Base-by-base conservation (phyloP, 148 eudicot species). In the Camellia japonica region DNA sequence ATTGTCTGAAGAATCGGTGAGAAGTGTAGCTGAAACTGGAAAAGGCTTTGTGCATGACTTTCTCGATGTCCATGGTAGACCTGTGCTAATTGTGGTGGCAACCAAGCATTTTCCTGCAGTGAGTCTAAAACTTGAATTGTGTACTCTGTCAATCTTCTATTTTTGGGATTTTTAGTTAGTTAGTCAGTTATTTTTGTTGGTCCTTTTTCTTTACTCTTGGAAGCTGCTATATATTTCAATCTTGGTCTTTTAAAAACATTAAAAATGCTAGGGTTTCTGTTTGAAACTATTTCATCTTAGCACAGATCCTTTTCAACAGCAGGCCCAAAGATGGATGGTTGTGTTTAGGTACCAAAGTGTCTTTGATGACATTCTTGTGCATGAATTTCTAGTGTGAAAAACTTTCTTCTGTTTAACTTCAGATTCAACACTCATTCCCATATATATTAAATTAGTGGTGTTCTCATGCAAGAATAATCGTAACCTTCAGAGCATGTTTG, bases 91-190 rank as follows among this genome's bases (percentile, higher is more conserved):
- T 83, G 99, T 96, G 69, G 90, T 85, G 58, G 91, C 93, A 58
- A 89, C 97, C 61, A 93, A 92, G 82, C 98, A 96, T 90, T 64
- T 89, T 41, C 91, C 95, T 41, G 85, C 80, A 74, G 99, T 96
- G 87, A 87, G 90, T 77, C 47, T 23, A 3, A 19, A 15, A 16
- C 9, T 68, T 42, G 66, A 71, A 62, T 16, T 71, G 52, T 68
- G 16, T 52, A 23, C 49, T 8, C 12, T 62, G 20, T 55, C 54
- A 14, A 58, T 52, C 38, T 7, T 41, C 66, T 43, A 49, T 41
- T 60, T 1, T 30, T 30, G 38, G 38, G 38, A 30, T 30, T 30
- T 30, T 30, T 30, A 30, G 38, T 30, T 30, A 30, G 38, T 30
- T 1, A 1, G 38, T 30, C 38, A 68, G 20, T 75, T 14, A 11